Base-by-base conservation (phyloP, 208 protist genomes). In the Leishmania arabica region DNA sequence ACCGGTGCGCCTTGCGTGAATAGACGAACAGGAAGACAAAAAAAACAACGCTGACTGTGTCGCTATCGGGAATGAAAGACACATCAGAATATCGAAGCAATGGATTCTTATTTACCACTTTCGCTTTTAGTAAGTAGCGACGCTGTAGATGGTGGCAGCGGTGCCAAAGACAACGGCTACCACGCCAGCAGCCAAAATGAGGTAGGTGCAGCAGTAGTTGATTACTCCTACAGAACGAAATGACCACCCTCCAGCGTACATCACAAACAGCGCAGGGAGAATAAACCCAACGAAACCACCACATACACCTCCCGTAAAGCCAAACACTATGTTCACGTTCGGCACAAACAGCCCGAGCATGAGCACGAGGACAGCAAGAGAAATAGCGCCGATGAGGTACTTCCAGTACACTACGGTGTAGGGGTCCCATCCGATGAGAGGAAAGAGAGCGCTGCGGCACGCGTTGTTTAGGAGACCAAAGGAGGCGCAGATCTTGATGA, bases 241-340 rank as follows among this genome's bases (percentile, higher is more conserved):
- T 4, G 62, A 82, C 85, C 84, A 94, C 53, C 83, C 80, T 5
- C 89, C 92, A 34, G 72, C 84, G 82, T 91, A 95, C 85, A 90
- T 90, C 37, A 79, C 74, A 27, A 91, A 86, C 49, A 96, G 85
- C 0, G 93, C 85, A 31, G 93, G 93, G 19, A 95, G 83, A 47
- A 95, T 90, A 47, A 96, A 96, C 62, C 88, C 91, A 31, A 95
- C 51, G 37, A 86, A 88, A 1, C 89, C 89, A 9, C 89, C 91
- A 56, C 77, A 89, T 24, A 95, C 56, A 31, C 87, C 83, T 17
- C 93, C 93, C 31, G 85, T 72, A 64, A 96, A 83, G 6, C 86
- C 89, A 76, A 96, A 95, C 5, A 95, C 92, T 51, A 93, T 89
- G 54, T 88, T 91, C 13, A 96, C 85, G 45, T 91, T 89, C 4